Evolutionary conservation across 1,139 yeast species (phyloP).

Genomic region (Chernovozyma aurita): DNA sequence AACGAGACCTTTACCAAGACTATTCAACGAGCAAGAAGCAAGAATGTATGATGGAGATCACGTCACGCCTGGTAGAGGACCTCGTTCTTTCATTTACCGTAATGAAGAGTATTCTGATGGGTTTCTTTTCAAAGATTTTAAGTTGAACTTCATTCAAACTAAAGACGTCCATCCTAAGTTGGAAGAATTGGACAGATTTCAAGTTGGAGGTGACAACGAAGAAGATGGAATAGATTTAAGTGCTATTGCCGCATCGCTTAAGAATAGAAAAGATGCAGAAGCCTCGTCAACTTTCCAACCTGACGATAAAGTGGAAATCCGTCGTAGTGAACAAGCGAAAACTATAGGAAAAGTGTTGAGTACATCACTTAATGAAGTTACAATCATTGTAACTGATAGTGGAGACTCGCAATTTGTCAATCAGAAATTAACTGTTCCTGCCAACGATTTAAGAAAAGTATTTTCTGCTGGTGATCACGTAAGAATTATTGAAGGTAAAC

Average conservation of each 20-base stretch:
- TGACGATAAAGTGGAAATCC: constrained; percentile 89
- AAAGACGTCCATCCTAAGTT: constrained; percentile 83
- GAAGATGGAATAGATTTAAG: constrained; percentile 80
- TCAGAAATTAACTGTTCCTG: constrained; percentile 64
- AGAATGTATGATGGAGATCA: constrained; percentile 50
- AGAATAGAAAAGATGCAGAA: constrained; percentile 42
- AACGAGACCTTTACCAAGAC: constrained; percentile 76
- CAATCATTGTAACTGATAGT: constrained; percentile 51
- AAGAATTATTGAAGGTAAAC: constrained; percentile 87
- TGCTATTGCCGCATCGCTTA: constrained; percentile 78
- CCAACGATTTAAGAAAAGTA: constrained; percentile 75
- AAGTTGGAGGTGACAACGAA: constrained; percentile 34
- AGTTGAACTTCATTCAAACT: constrained; percentile 74
- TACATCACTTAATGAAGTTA: constrained; percentile 60
- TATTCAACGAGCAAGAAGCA: constrained; percentile 72
- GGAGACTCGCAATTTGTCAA: constrained; percentile 47
- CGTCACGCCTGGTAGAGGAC: constrained; percentile 72
- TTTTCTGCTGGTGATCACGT: constrained; percentile 94
- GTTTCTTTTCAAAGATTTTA: constrained; percentile 79
- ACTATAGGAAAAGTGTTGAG: constrained; percentile 76
- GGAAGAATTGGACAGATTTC: constrained; percentile 84
- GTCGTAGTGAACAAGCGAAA: constrained; percentile 91
- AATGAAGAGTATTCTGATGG: constrained; percentile 92
- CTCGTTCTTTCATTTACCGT: constrained; percentile 67
- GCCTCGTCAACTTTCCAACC: constrained; percentile 66